Percentiles rank a stretch among this genome's conserved stretches.
phyloP scores from a whole-genome alignment of 345 rosid genomes.

The Acer campestre region DNA sequence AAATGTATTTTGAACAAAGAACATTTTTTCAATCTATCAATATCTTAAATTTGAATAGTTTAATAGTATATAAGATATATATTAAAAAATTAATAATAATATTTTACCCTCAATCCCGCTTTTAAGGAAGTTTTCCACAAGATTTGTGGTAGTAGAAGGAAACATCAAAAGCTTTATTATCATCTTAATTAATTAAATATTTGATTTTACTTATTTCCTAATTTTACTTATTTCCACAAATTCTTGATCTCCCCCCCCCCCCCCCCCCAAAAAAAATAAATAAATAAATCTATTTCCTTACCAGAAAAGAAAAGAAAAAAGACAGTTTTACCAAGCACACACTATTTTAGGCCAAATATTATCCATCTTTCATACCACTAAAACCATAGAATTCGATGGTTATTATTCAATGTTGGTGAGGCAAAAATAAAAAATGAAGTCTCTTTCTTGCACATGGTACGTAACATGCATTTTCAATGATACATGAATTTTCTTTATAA shows the following conservation, averaged over 20 bases:
- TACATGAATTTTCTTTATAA: neutral
- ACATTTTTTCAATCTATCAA: too few species aligned
- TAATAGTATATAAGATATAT: too few species aligned
- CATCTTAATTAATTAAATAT: neutral
- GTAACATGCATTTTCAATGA: neutral
- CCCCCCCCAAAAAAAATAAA: too few species aligned
- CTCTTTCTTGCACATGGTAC: slow-evolving; percentile 3
- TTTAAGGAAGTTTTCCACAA: neutral
- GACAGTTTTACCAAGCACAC: neutral
- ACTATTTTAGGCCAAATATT: neutral
- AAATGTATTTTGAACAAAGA: too few species aligned
- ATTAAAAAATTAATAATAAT: too few species aligned
- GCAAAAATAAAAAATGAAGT: neutral
- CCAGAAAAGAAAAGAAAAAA: neutral
- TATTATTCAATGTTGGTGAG: neutral
- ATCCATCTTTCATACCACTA: neutral
- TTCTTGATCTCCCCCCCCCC: too few species aligned
- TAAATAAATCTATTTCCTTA: neutral
- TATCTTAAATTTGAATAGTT: too few species aligned
- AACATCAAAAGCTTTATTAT: neutral
- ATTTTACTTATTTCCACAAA: too few species aligned
- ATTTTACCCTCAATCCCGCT: neutral
- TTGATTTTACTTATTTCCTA: too few species aligned
- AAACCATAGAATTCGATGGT: neutral
- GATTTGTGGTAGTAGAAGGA: neutral